phyloP scores from a whole-genome alignment of 345 rosid species.

The Trapa incisa region DNA sequence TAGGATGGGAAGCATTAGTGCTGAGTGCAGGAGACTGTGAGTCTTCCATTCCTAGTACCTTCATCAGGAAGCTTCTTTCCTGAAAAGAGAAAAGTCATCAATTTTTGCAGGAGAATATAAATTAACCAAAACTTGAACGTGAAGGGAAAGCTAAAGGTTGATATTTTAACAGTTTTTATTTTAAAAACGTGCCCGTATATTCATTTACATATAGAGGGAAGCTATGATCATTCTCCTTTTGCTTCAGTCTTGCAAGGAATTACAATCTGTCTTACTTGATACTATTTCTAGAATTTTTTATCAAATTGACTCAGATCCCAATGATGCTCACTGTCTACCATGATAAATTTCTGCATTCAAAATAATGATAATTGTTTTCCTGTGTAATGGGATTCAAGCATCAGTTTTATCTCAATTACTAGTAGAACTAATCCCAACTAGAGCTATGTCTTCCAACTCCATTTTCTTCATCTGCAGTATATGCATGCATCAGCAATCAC shows the following conservation, averaged over 20 bases:
- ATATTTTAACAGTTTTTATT: no score
- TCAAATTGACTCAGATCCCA: neutral
- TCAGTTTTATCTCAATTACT: neutral
- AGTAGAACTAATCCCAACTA: neutral
- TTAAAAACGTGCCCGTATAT: no score
- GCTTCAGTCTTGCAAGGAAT: neutral
- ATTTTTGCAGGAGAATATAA: neutral
- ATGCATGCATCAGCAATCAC: neutral
- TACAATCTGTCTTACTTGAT: neutral
- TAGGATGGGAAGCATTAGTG: conserved; percentile 58
- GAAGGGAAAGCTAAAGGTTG: neutral
- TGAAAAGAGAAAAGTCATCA: conserved; percentile 22
- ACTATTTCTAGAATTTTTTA: neutral
- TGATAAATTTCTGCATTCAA: neutral
- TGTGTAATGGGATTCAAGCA: neutral
- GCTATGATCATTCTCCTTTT: neutral
- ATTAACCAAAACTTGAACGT: neutral
- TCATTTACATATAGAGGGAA: no score
- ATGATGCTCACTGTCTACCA: neutral
- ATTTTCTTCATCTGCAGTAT: neutral
- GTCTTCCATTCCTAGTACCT: conserved; percentile 87
- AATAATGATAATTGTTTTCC: neutral
- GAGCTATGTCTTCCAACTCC: neutral
- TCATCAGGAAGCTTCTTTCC: conserved; percentile 88
- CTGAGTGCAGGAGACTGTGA: conserved; percentile 39